Conservation (phyloP, 1,284 basidiomycete species). For the Cronartium quercuum region DNA sequence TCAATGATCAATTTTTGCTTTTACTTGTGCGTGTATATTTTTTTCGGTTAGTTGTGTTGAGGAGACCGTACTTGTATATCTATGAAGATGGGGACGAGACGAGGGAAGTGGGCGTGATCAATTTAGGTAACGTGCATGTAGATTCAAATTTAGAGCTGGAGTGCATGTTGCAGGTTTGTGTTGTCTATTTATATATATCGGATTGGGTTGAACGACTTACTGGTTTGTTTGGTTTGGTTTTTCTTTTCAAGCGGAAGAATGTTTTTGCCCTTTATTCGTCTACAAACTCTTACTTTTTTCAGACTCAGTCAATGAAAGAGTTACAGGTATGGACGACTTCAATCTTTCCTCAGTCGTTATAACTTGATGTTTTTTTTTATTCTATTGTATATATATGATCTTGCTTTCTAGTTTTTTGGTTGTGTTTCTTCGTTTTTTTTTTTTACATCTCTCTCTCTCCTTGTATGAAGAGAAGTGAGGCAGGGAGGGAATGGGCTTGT, state of each 20-base stretch:
- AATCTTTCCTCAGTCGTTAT: not conserved
- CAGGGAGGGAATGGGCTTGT: too few species aligned
- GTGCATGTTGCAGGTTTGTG: constrained; percentile 69
- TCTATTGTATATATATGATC: not conserved
- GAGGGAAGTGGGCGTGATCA: constrained; percentile 76
- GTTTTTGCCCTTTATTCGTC: constrained; percentile 39
- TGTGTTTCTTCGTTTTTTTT: not conserved
- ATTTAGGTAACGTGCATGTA: constrained; percentile 74
- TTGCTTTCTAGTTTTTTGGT: not conserved
- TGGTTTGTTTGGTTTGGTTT: not conserved
- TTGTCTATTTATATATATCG: not conserved
- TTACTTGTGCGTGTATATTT: not conserved
- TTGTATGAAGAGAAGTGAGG: too few species aligned
- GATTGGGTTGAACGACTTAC: not conserved
- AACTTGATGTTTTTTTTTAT: not conserved
- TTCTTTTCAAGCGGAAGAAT: constrained; percentile 16
- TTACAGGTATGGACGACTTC: constrained; percentile 16
- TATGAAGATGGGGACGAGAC: constrained; percentile 73
- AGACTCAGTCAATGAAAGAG: constrained; percentile 13
- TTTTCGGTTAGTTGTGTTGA: constrained; percentile 28
- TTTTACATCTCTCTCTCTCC: not conserved
- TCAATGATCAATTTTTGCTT: too few species aligned
- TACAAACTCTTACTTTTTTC: constrained; percentile 38
- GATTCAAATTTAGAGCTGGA: constrained; percentile 82
- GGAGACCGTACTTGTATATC: constrained; percentile 76